Evolutionary conservation across 768 basidiomycete genomes (phyloP).

Genomic region (Erythrobasidium yunnanense): DNA sequence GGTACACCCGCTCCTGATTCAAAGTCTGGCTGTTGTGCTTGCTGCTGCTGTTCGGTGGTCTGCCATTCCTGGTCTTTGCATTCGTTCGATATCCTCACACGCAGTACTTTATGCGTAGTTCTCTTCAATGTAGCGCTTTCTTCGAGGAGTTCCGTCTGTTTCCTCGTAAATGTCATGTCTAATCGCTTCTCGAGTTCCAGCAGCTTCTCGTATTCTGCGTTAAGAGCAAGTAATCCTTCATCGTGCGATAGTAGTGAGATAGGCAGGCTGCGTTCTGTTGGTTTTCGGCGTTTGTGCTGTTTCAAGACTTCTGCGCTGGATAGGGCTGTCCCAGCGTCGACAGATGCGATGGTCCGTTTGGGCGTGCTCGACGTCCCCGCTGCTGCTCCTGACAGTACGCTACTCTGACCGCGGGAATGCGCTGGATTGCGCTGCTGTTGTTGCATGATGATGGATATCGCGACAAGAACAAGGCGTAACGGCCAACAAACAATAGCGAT

Average conservation of each 20-base stretch:
- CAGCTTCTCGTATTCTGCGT: conserved; percentile 19
- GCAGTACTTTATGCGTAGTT: neutral
- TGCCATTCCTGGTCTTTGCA: conserved; percentile 16
- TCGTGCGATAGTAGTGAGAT: neutral
- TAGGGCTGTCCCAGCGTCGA: neutral
- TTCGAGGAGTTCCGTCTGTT: conserved; percentile 11
- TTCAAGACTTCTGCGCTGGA: neutral
- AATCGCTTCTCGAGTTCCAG: conserved; percentile 16
- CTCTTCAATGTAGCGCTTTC: conserved; percentile 1
- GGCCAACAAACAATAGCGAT: no score
- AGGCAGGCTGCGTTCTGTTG: conserved; percentile 7
- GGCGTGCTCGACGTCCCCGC: neutral
- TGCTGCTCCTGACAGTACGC: neutral
- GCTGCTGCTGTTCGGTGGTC: neutral
- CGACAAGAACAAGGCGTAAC: no score
- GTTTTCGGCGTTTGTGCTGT: conserved; percentile 7
- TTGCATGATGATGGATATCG: no score
- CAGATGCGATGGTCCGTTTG: neutral
- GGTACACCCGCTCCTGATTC: conserved; percentile 12
- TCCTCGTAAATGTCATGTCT: conserved; percentile 7
- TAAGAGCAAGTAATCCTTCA: neutral
- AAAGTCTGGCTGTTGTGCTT: conserved; percentile 8
- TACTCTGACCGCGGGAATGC: neutral
- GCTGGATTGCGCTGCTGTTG: no score
- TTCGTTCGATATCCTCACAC: conserved; percentile 9